These are phyloP conservation scores for Yueomyces sp. DNA, from an alignment of 805 yeast genomes.

Conservation along the genomic window DNA sequence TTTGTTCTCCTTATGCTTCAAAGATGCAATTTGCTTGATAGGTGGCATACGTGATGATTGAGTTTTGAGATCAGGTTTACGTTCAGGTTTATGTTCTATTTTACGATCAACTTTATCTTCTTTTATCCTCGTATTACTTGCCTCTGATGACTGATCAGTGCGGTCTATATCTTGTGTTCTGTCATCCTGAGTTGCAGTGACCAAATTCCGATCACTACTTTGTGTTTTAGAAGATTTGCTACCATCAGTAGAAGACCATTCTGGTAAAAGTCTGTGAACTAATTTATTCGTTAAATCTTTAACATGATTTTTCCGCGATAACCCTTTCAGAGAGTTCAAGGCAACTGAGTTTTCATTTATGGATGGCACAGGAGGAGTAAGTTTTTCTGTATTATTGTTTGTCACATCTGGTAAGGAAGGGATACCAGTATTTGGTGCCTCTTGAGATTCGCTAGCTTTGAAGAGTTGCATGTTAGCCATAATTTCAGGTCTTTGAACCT, in stretches of 20 bases:
- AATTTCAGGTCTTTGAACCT: conserved; percentile 13
- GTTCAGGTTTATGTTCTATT: background rate
- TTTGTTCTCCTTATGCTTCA: background rate
- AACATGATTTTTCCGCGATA: conserved; percentile 11
- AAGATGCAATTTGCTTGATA: conserved; percentile 1
- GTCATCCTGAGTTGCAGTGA: background rate
- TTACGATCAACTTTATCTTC: background rate
- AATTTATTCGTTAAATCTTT: conserved; percentile 13
- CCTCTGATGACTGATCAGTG: background rate
- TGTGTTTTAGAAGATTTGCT: background rate
- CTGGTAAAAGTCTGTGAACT: conserved; percentile 6
- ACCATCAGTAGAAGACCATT: background rate
- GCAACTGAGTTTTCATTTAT: conserved; percentile 12
- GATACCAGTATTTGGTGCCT: background rate
- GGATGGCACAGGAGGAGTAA: background rate
- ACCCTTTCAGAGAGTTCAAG: conserved; percentile 14
- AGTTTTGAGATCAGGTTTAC: background rate
- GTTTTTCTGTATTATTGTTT: background rate
- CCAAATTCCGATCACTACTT: background rate
- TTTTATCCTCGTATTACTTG: background rate
- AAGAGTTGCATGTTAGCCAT: conserved; percentile 10
- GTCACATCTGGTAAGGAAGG: background rate
- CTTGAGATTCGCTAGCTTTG: background rate
- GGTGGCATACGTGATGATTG: too few species aligned
- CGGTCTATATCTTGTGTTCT: background rate